Base-by-base conservation (phyloP, 176 grass and related monocot species). In the Eleusine coracana region DNA sequence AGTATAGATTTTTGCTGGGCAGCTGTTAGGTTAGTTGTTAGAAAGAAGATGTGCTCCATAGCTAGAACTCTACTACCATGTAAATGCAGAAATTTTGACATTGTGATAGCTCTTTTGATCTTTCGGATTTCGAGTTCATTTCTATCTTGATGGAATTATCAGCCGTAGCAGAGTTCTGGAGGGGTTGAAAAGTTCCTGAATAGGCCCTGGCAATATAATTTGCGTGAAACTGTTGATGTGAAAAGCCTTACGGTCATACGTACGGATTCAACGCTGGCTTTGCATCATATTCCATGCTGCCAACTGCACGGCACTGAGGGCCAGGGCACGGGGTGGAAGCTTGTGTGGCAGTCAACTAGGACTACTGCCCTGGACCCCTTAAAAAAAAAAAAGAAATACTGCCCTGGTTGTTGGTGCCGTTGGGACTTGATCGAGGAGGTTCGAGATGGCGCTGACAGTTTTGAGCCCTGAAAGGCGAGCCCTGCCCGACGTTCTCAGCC, bases 71-170 rank as follows among this genome's bases (percentile, higher is more conserved):
- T 39, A 38, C 29, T 20, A 4, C 17, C 6, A 34, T 66, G 84
- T 66, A 86, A 80, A 67, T 56, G 77, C 68, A 58, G 59, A 66
- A 37, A 67, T 67, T 80, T 86, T 80, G 84, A 59, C 45, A 41
- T 7, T 1, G 20, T 3, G 54, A 20, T 4, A 5, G 36, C 17
- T 18, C 10, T 37, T 31, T 28, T 56, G 0, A 44, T 76, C 1
- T 20, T 59, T 51, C 27, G 9, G 21, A 12, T 21, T 17, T 2
- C 10, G 25, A 0, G 3, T 7, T 21, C 17, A 51, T 67, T 79
- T 79, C 21, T 37, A 6, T n/a, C 42, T 34, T 16, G 20, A 18
- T 66, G 28, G 41, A 49, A 13, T 20, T 25, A 10, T 8, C 20
- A 11, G 20, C 23, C 21, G 20, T 7, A 58, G 9, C 56, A 59